Conservation (phyloP, 1,284 basidiomycete genomes). For the Apiotrichum sp. region DNA sequence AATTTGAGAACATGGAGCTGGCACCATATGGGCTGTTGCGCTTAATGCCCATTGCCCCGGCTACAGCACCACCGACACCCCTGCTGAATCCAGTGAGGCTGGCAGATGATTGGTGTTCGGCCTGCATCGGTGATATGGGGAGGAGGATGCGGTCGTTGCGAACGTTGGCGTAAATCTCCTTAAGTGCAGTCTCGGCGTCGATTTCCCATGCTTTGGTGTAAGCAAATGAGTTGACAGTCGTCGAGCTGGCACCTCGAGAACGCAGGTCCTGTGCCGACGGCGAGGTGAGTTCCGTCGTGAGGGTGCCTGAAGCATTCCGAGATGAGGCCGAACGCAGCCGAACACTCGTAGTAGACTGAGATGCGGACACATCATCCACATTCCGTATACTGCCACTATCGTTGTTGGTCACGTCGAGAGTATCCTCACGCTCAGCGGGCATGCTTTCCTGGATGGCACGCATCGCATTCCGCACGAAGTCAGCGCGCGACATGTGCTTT, state of each 20-base stretch:
- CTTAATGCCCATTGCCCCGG: slow-evolving; percentile 67
- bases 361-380: slow-evolving; percentile 20
- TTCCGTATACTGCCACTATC: slow-evolving; percentile 53
- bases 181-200: slow-evolving; percentile 77
- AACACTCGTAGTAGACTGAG: slow-evolving; percentile 17
- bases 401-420: slow-evolving; percentile 62
- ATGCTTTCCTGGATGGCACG: slow-evolving; percentile 59
- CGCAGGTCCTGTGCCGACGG: slow-evolving; percentile 20
- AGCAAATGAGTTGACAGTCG: slow-evolving; percentile 31
- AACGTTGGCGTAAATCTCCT: slow-evolving; percentile 91
- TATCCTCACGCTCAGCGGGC: slow-evolving; percentile 47
- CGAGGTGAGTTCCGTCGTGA: slow-evolving; percentile 16
- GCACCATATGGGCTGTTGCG: slow-evolving; percentile 48
- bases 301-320: slow-evolving; percentile 26
- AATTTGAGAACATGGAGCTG: slow-evolving; percentile 39
- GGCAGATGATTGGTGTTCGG: slow-evolving; percentile 25
- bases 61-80: not conserved
- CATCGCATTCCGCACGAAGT: slow-evolving; percentile 91
- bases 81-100: slow-evolving; percentile 14
- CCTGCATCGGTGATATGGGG: slow-evolving; percentile 52
- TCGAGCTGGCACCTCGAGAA: slow-evolving; percentile 24
- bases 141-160: slow-evolving; percentile 86
- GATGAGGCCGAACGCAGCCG: slow-evolving; percentile 17
- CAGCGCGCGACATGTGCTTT: slow-evolving; percentile 83
- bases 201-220: slow-evolving; percentile 59